Evolutionary conservation across 495 filamentous ascomycete genomes (phyloP).

Genomic region (Aspergillus kassunensis): DNA sequence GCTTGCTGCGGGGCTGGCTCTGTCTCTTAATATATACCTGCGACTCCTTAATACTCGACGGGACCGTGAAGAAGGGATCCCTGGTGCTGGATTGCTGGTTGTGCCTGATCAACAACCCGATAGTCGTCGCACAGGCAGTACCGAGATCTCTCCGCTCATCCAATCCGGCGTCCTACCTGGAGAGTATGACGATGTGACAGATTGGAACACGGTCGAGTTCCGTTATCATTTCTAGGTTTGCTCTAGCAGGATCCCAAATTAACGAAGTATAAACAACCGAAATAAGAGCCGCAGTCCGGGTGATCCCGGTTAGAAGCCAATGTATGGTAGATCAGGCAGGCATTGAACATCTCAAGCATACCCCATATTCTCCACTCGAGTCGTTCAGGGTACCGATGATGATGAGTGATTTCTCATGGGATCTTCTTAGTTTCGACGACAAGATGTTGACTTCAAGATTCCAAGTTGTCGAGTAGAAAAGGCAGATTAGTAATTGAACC

Average conservation of each 20-base stretch:
- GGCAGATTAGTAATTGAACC: not conserved
- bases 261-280: no score
- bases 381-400: conserved; percentile 13
- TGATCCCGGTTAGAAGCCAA: not conserved
- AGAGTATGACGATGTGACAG: conserved; percentile 50
- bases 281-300: not conserved
- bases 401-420: conserved; percentile 4
- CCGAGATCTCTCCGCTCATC: conserved; percentile 23
- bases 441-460: no score
- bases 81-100: conserved; percentile 36
- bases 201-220: conserved; percentile 51
- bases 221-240: conserved; percentile 41
- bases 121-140: conserved; percentile 12
- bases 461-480: no score
- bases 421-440: no score
- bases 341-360: not conserved
- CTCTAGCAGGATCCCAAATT: no score
- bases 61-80: conserved; percentile 36
- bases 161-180: conserved; percentile 27
- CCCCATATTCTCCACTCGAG: not conserved
- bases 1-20: conserved; percentile 34
- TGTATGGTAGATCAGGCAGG: not conserved
- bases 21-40: conserved; percentile 40
- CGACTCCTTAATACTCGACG: conserved; percentile 36
- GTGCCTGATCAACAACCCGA: conserved; percentile 19